Evolutionary conservation across 192 early-diverging fungal species (phyloP).

Genomic region (Spizellomyces punctatus): DNA sequence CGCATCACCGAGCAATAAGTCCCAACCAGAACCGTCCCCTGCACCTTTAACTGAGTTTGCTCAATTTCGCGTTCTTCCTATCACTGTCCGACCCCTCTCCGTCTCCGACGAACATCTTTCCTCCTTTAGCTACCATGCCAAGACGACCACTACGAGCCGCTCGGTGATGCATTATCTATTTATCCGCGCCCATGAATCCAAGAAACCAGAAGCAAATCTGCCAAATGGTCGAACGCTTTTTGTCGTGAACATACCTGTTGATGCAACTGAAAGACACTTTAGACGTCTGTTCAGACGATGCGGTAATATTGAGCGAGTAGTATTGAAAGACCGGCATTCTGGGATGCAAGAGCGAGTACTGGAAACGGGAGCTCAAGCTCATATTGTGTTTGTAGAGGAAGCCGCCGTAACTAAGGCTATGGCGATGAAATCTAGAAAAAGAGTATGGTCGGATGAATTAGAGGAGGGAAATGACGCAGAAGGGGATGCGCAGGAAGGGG

Average conservation of each 20-base stretch:
- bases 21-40: not conserved
- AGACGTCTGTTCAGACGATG: conserved; percentile 46
- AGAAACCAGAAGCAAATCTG: conserved; percentile 5
- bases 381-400: conserved; percentile 62
- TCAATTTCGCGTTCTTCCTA: conserved; percentile 24
- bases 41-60: conserved; percentile 19
- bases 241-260: conserved; percentile 43
- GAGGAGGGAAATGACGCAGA: conserved; percentile 28
- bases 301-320: conserved; percentile 42
- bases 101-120: conserved; percentile 16
- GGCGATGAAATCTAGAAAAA: conserved; percentile 57
- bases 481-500: conserved; percentile 35
- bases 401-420: conserved; percentile 66
- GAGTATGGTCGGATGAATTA: conserved; percentile 63
- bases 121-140: conserved; percentile 10
- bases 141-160: not conserved
- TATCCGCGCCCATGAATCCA: conserved; percentile 28
- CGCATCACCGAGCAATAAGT: no score
- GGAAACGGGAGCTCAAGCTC: conserved; percentile 20
- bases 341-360: conserved; percentile 13
- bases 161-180: conserved; percentile 12
- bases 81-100: conserved; percentile 19
- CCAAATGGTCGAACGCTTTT: conserved; percentile 44
- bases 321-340: conserved; percentile 2
- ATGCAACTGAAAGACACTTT: conserved; percentile 42